Evolutionary conservation across 768 basidiomycete genomes (phyloP), one percentile per base, ranked within the genome.

Genomic region (Tubosaeta brunneosetosa): DNA sequence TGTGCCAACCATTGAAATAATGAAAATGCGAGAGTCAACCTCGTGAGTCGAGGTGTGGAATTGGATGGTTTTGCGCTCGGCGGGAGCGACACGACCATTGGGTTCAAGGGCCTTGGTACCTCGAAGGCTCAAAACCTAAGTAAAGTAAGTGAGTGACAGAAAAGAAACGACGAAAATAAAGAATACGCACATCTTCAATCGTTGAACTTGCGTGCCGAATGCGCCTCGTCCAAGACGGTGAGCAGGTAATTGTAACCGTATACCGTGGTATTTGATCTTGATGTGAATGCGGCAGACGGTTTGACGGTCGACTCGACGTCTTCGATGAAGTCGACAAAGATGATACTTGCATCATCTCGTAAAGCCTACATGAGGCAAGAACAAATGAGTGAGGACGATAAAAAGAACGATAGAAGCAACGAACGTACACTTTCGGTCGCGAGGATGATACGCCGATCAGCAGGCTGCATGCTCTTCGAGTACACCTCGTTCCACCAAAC

Each of bases 1-100:
- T 4, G 51, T 49, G 2, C 57, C 55, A 17, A 59, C 57, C 33
- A 27, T 44, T 1, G 60, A 61, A 2, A 61, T 26, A 12, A 59
- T 44, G 14, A 61, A 41, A 1, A 61, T 52, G 2, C 49, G 44
- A 16, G 49, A 37, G 16, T 49, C 57, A 11, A n/a, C 13, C 1
- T 19, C 26, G 3, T 26, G 13, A 3, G 45, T 49, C 1, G 44
- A 52, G 8, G 25, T 14, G 5, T 36, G 8, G 49, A 61, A 61
- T 13, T 45, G 22, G 1, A 47, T n/a, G 0, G 11, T 0, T 5
- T 47, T 50, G 0, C 49, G 36, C 16, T 59, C 55, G 2, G 6
- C 6, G 0, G 16, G 44, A 0, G 33, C 14, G 0, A 40, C 50
- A 1, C 12, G 26, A 0, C 58, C 54, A 13, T 62, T 44, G 1